phyloP scores from a whole-genome alignment of 2,329 filamentous ascomycete genomes.

The Colletotrichum brevisporum region DNA sequence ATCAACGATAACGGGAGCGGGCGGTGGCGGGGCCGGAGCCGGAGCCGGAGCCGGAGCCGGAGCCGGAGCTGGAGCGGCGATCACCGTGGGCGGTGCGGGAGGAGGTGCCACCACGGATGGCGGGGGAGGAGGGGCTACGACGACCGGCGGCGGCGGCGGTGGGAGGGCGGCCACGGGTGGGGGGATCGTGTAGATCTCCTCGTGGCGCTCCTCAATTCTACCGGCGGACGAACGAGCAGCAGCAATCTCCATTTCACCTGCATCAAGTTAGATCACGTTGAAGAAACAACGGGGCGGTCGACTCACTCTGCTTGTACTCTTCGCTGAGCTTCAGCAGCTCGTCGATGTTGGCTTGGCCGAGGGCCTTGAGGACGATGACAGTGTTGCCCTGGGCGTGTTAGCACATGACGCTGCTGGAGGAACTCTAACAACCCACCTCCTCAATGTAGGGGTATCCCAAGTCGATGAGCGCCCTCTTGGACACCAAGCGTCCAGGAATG shows the following conservation, averaged over 20 bases:
- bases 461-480: slow-evolving; percentile 84
- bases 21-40: slow-evolving; percentile 44
- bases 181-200: slow-evolving; percentile 57
- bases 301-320: slow-evolving; percentile 74
- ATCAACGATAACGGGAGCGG: slow-evolving; percentile 51
- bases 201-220: slow-evolving; percentile 63
- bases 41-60: slow-evolving; percentile 45
- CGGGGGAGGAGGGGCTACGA: slow-evolving; percentile 39
- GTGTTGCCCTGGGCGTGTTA: slow-evolving; percentile 75
- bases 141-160: slow-evolving; percentile 45
- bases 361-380: slow-evolving; percentile 84
- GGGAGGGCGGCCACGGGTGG: slow-evolving; percentile 43
- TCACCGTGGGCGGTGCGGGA: slow-evolving; percentile 48
- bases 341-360: slow-evolving; percentile 93
- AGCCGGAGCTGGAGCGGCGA: slow-evolving; percentile 44
- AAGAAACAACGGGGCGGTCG: no score
- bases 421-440: slow-evolving; percentile 71
- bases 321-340: slow-evolving; percentile 88
- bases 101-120: slow-evolving; percentile 44
- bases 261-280: slow-evolving; percentile 27
- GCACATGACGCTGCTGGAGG: neutral
- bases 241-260: slow-evolving; percentile 61
- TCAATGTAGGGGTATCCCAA: slow-evolving; percentile 89
- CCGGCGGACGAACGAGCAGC: slow-evolving; percentile 63
- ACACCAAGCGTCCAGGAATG: slow-evolving; percentile 85